Conservation (phyloP, 177 flowering plant genomes). For the Tripterygium wilfordii region DNA sequence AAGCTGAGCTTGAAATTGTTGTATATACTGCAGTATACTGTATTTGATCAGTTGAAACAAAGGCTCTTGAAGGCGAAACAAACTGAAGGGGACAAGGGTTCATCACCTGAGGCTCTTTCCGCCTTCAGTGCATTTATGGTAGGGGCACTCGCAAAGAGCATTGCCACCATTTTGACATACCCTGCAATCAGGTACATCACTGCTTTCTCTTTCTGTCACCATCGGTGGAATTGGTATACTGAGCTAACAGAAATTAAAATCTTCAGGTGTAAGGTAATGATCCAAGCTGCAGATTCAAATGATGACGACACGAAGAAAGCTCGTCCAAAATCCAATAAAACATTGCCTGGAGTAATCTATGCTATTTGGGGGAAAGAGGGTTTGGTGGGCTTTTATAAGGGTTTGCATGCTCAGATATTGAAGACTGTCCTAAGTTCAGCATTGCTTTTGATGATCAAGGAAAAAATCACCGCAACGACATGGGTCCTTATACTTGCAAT, state of each 20-base stretch:
- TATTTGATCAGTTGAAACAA: conserved; percentile 47
- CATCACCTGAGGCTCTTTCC: conserved; percentile 35
- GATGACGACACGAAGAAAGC: conserved; percentile 19
- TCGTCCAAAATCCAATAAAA: conserved; percentile 19
- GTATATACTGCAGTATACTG: conserved; percentile 32
- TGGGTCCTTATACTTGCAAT: conserved; percentile 45
- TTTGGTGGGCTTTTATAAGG: conserved; percentile 36
- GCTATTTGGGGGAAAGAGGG: conserved; percentile 42
- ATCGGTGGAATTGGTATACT: not conserved
- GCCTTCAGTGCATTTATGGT: conserved; percentile 40
- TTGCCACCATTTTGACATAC: conserved; percentile 40
- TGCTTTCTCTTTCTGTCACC: not conserved
- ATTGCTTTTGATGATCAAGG: conserved; percentile 52
- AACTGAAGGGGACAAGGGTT: conserved; percentile 6
- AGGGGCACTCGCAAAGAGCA: conserved; percentile 45
- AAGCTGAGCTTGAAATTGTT: conserved; percentile 1
- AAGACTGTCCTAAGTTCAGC: conserved; percentile 50
- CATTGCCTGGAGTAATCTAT: conserved; percentile 19
- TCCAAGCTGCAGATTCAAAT: conserved; percentile 42
- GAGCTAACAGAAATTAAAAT: not conserved
- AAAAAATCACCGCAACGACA: conserved; percentile 31
- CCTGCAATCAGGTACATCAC: conserved; percentile 41
- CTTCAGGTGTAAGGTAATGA: conserved; percentile 51
- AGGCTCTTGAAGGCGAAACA: conserved; percentile 17
- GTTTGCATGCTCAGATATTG: conserved; percentile 43